Base-by-base conservation (phyloP, 78 protist genomes). In the Dictyostelium capitatum region DNA sequence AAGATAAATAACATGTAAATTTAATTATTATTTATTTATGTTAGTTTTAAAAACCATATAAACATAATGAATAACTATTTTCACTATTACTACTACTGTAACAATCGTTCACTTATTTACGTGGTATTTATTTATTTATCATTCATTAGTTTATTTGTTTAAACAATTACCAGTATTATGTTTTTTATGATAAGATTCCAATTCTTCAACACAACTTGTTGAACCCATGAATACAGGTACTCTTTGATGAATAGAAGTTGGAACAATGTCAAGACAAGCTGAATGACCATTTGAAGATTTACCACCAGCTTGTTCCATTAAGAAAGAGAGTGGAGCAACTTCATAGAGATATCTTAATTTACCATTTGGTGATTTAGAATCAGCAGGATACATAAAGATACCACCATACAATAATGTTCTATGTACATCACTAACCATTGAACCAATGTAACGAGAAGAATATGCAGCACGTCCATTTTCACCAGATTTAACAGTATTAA, bases 391-490 rank as follows among this genome's bases (percentile, higher is more conserved):
- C 96, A 96, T 79, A 83, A 97, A 98, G 75, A 98, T 90, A 65
- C 99, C 99, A 0, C 99, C 99, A 83, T 98, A 97, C 28, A 98
- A 91, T 17, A 98, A 89, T 3, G 99, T 98, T 47, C 99, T 92
- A 96, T 98, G 99, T 19, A 99, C 95, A 59, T 99, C 99, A 54
- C 98, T 97, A 8, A 98, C 99, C 99, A 98, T 97, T 50, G 83
- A 41, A n/a, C 99, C 99, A 12, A 98, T 93, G 83, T 98, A 98
- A 53, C 99, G 90, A 14, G 91, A 43, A 0, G 97, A 89, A 46
- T 92, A 97, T 19, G 92, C 95, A 62, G 82, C 23, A 23, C 67
- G 85, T 57, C 91, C 94, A 50, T 50, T 54, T 1, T 54, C 89
- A 32, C 65, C 57, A 0, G 69, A 30, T 94, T 94, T 94, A 82